phyloP scores from a whole-genome alignment of 768 basidiomycete species.

The Macrolepiota fuliginosa region DNA sequence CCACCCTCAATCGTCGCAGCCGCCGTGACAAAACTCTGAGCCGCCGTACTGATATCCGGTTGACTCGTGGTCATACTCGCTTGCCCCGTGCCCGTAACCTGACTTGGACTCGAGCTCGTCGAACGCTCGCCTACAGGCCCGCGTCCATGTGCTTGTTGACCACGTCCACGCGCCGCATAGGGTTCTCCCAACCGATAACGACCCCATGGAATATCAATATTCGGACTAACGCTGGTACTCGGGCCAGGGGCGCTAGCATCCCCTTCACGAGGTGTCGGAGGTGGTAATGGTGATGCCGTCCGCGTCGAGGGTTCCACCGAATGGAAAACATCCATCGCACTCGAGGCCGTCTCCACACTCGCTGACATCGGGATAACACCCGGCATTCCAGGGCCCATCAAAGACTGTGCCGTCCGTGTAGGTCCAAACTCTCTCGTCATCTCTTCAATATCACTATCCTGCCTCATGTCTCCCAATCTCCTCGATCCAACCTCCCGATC shows the following conservation, averaged over 20 bases:
- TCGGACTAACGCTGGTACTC: background rate
- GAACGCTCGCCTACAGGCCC: background rate
- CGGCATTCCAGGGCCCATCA: conserved; percentile 8
- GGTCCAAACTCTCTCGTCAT: conserved; percentile 6
- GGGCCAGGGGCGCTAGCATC: conserved; percentile 9
- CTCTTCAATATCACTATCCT: conserved; percentile 1
- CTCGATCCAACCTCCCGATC: background rate
- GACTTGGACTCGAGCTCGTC: conserved; percentile 6
- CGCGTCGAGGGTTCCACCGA: background rate
- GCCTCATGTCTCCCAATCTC: background rate
- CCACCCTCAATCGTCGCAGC: conserved; percentile 57
- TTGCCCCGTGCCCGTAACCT: conserved; percentile 10
- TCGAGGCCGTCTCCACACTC: background rate
- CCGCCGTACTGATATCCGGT: conserved; percentile 67
- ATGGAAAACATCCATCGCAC: background rate
- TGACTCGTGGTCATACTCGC: conserved; percentile 33
- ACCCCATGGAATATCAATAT: conserved; percentile 23
- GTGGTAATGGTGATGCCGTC: conserved; percentile 10
- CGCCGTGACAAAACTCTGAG: conserved; percentile 66
- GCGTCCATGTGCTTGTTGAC: conserved; percentile 12
- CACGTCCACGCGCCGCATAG: conserved; percentile 20
- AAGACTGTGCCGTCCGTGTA: background rate
- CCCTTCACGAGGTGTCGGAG: conserved; percentile 17
- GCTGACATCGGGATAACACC: background rate
- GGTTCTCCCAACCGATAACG: conserved; percentile 19